Evolutionary conservation across 805 yeast species (phyloP), one percentile per base, ranked within the genome.

Genomic region (Starmerella lactis-condensi): DNA sequence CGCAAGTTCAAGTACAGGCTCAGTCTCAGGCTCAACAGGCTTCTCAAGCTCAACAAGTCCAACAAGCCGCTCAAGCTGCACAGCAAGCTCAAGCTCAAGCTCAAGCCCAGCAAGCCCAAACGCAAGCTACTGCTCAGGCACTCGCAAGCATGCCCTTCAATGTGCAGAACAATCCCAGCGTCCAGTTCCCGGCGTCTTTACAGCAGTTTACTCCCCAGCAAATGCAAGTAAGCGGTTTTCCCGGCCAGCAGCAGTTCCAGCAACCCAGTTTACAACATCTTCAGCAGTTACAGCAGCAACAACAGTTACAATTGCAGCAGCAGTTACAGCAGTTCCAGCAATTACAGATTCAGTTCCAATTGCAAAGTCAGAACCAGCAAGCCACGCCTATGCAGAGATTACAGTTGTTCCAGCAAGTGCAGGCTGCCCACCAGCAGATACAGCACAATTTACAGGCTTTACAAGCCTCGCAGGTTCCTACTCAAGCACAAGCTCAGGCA

Each of bases 1-100:
- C 28, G 14, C 36, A 23, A 24, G 39, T 31, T 24, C 42, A 30
- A 12, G 34, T 21, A 25, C 40, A 22, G 28, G 42, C 38, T 25
- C 51, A 47, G 31, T 49, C 43, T 19, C 35, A 26, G 23, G 41
- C 38, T 25, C 50, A 46, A 36, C 48, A 43, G 26, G 50, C 23
- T 15, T 19, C 36, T 20, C 54, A 39, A 29, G 44, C 27, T 17
- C 49, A 28, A 30, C 43, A 31, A 28, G 42, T 24, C 31, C 40
- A 32, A 25, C 43, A 30, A 21, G 39, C 43, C 17, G 34, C 41
- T 19, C 45, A 12, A 44, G 47, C 43, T 22, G 47, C 37, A 30
- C 35, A n/a, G n/a, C 36, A 30, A 5, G 37, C 34, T 5, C 37
- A 33, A 14, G 36, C 34, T 9, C 37, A 33, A 20, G 28, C 33